Evolutionary conservation across 305 asterid genomes (phyloP).

Genomic region (Nicotiana rustica): DNA sequence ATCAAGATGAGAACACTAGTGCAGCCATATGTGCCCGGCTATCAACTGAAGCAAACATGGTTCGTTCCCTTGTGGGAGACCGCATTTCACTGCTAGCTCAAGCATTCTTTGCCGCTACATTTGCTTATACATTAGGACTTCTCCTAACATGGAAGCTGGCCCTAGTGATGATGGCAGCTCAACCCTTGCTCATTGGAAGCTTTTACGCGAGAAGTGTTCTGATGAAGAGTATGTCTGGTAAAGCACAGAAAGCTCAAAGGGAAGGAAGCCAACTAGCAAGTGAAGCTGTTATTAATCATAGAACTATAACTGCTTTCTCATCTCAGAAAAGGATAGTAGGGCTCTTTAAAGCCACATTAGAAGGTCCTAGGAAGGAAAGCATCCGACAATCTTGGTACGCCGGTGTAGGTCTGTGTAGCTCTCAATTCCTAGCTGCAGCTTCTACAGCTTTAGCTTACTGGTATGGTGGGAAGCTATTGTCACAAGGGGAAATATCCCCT

Average conservation of each 20-base stretch:
- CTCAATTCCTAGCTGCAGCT: constrained; percentile 78
- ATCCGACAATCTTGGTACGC: constrained; percentile 78
- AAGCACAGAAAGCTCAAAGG: constrained; percentile 67
- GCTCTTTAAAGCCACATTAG: constrained; percentile 60
- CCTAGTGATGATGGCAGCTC: constrained; percentile 88
- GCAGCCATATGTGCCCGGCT: constrained; percentile 75
- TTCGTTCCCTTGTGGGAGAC: constrained; percentile 80
- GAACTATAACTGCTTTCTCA: constrained; percentile 81
- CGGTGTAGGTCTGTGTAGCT: constrained; percentile 71
- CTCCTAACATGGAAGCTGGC: constrained; percentile 69
- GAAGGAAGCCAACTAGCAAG: constrained; percentile 85
- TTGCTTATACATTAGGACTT: constrained; percentile 79
- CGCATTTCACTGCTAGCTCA: constrained; percentile 74
- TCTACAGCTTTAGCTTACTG: constrained; percentile 80
- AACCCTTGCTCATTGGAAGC: constrained; percentile 85
- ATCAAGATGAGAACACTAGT: constrained; percentile 72
- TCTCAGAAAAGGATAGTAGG: constrained; percentile 65
- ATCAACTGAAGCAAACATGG: constrained; percentile 75
- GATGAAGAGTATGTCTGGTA: constrained; percentile 69
- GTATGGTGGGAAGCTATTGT: constrained; percentile 73
- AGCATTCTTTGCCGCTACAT: constrained; percentile 71
- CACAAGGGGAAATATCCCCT: constrained; percentile 58
- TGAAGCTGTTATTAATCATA: constrained; percentile 75
- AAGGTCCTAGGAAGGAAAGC: constrained; percentile 72
- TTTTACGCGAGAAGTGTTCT: constrained; percentile 70